Evolutionary conservation across 371 early-diverging fungal genomes (phyloP), one percentile per base, ranked within the genome.

Genomic region (Mortierella sp.): DNA sequence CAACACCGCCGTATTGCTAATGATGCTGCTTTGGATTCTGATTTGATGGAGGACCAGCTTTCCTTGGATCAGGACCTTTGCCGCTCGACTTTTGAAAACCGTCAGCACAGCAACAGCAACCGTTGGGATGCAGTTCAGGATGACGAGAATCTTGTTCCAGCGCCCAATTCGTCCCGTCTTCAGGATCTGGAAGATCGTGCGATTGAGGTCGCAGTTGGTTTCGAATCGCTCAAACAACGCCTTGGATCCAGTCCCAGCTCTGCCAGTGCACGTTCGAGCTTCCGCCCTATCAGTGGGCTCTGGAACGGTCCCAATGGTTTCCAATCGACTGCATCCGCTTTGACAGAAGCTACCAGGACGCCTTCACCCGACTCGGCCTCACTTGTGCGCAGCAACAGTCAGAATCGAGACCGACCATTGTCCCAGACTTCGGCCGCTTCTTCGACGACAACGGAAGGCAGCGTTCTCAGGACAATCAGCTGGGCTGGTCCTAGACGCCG

Each of bases 111-210:
- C 13, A 38, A 4, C 24, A 42, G 38, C 24, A 45, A 31, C 68
- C 52, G 16, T 0, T 52, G 54, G 58, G 28, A 31, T 16, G 45
- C 44, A 21, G 19, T 47, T 26, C 16, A 47, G 11, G 24, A 54
- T 1, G 65, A 75, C 7, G 65, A 48, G 9, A 19, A 7, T 38
- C 42, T 11, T 24, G 68, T 34, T 10, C 0, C 68, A 7, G 65
- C 63, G 14, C 50, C 34, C 34, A 19, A 31, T 34, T 5, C 48
- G 65, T 14, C 77, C 4, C 73, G 58, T 7, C 68, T 80, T 7
- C 84, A 80, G 42, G 78, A 78, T 9, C 57, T 77, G 21, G 84
- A 84, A 57, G 80, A 84, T 26, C 80, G 78, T 19, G 84, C 84
- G 6, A 78, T 84, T 47, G 75, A 84, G 44, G 80, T 80, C 3